A percentile compares a stretch with the other conserved stretches of the same genome.
Conservation (phyloP, 148 eudicot genomes). For the Rhododendron kiyosumense region DNA sequence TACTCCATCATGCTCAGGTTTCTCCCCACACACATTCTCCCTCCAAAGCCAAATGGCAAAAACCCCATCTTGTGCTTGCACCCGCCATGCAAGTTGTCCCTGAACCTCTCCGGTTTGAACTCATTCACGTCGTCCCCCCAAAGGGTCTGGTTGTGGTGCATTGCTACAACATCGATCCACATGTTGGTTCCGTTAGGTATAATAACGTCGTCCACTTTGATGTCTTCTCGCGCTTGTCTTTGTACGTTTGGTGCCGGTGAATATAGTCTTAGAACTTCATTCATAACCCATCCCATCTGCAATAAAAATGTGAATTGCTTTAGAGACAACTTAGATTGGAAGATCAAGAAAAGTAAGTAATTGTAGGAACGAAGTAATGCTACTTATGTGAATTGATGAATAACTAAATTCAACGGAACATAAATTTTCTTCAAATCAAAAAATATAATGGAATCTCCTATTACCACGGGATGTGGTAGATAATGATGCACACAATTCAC, state of each 20-base stretch:
- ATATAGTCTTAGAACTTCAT: slow-evolving; percentile 72
- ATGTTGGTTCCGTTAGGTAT: slow-evolving; percentile 39
- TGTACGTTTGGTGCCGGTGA: slow-evolving; percentile 84
- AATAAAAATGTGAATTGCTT: not conserved
- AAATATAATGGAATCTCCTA: too few species aligned
- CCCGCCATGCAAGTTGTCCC: slow-evolving; percentile 50
- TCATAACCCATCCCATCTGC: slow-evolving; percentile 98
- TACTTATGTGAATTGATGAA: not conserved
- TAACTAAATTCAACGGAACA: not conserved
- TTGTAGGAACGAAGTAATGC: not conserved
- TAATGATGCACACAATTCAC: not conserved
- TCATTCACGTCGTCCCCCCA: slow-evolving; percentile 81
- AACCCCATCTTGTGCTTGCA: slow-evolving; percentile 80
- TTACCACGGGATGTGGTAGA: too few species aligned
- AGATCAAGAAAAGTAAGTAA: too few species aligned
- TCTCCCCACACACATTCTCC: slow-evolving; percentile 86
- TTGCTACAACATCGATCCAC: slow-evolving; percentile 80
- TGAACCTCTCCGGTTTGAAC: slow-evolving; percentile 76
- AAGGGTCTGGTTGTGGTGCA: slow-evolving; percentile 65
- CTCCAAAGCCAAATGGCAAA: slow-evolving; percentile 94
- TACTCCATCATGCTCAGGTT: slow-evolving; percentile 66
- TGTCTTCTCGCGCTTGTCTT: slow-evolving; percentile 23
- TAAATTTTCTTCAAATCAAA: not conserved
- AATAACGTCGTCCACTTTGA: not conserved
- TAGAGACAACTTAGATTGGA: not conserved